Percentiles rank a stretch among this genome's conserved stretches.
Conservation (phyloP, 495 filamentous ascomycete genomes). For the Aspergillus olivimuriae region DNA sequence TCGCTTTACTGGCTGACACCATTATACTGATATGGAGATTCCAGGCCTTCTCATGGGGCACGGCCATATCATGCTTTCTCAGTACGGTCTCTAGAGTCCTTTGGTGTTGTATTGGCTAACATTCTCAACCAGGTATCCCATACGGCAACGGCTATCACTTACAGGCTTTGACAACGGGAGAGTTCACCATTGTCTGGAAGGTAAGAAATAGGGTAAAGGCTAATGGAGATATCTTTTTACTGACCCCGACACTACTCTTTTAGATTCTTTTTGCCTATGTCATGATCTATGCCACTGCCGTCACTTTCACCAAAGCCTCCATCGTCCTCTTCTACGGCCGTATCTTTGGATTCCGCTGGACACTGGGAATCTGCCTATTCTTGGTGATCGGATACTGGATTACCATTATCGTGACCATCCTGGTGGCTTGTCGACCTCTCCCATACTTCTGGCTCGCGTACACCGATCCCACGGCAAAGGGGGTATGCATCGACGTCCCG, state of each 20-base stretch:
- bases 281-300: constrained; percentile 8
- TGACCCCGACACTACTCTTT: neutral
- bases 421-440: constrained; percentile 6
- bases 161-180: constrained; percentile 2
- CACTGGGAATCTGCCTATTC: constrained; percentile 5
- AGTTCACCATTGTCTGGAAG: constrained; percentile 8
- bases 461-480: neutral
- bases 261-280: constrained; percentile 11
- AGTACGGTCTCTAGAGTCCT: neutral
- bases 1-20: neutral
- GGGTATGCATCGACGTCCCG: constrained; percentile 5
- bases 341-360: constrained; percentile 11
- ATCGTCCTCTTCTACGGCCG: constrained; percentile 15
- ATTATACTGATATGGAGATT: neutral
- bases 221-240: too few relatives aligned
- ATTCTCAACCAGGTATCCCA: neutral
- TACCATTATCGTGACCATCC: constrained; percentile 5
- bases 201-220: neutral
- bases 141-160: constrained; percentile 10
- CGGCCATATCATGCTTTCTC: neutral
- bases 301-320: constrained; percentile 12
- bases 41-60: neutral
- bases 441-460: constrained; percentile 11
- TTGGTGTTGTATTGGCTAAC: too few relatives aligned
- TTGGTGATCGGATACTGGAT: constrained; percentile 7